phyloP scores from a whole-genome alignment of 148 eudicot species.

The Silene conica region DNA sequence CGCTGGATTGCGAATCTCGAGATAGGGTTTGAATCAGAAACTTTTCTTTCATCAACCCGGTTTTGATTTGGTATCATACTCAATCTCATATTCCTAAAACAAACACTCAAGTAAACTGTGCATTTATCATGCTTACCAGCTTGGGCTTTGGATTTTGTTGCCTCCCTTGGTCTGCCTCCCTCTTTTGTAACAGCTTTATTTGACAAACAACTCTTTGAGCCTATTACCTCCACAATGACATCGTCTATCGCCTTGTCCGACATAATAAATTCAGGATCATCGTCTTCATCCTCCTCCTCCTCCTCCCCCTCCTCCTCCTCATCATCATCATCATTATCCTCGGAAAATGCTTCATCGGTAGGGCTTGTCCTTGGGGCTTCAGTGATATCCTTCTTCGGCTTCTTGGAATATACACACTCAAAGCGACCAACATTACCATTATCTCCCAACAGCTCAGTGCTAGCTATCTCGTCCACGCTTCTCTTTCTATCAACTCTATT shows the following conservation, averaged over 20 bases:
- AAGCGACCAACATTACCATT: slow-evolving; percentile 14
- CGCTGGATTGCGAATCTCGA: too few relatives aligned
- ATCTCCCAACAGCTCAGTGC: slow-evolving; percentile 21
- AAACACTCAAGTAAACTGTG: neutral
- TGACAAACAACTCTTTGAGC: neutral
- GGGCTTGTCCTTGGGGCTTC: slow-evolving; percentile 8
- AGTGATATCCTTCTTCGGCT: slow-evolving; percentile 8
- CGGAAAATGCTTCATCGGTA: neutral
- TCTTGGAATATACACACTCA: slow-evolving; percentile 19
- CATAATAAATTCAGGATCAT: slow-evolving; percentile 15
- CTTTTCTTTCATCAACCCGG: too few relatives aligned
- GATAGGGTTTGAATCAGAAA: too few relatives aligned
- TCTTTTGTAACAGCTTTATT: slow-evolving; percentile 1
- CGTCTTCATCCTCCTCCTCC: neutral
- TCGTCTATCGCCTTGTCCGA: neutral
- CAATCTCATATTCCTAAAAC: neutral
- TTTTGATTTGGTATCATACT: too few relatives aligned
- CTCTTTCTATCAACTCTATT: slow-evolving; percentile 16
- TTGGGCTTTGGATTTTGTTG: neutral
- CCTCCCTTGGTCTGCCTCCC: slow-evolving; percentile 2
- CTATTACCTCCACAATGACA: neutral
- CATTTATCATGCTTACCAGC: slow-evolving; percentile 15
- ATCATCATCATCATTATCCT: neutral
- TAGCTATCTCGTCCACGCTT: slow-evolving; percentile 14
- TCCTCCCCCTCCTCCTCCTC: neutral